A percentile compares a stretch with the other conserved stretches of the same genome.
phyloP scores from a whole-genome alignment of 768 basidiomycete species.

The Calocybe cyanea region DNA sequence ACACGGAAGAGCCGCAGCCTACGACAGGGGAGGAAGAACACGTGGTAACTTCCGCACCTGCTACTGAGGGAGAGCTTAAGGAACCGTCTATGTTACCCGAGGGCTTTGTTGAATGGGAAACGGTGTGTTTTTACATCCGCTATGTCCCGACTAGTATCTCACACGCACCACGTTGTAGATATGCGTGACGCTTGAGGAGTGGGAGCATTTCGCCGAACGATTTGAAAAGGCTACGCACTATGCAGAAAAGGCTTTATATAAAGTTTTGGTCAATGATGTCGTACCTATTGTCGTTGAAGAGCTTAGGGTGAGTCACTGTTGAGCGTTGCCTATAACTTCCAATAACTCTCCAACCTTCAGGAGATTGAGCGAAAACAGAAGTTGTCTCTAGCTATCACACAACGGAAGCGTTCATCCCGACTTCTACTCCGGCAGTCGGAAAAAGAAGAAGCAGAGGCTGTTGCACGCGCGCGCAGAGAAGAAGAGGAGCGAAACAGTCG shows the following conservation, averaged over 20 bases:
- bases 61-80: conserved; percentile 16
- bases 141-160: neutral
- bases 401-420: conserved; percentile 89
- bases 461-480: conserved; percentile 58
- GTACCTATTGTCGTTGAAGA: conserved; percentile 69
- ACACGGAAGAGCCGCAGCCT: neutral
- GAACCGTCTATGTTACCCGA: conserved; percentile 29
- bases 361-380: conserved; percentile 59
- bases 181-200: conserved; percentile 78
- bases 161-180: conserved; percentile 44
- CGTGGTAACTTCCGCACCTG: conserved; percentile 5
- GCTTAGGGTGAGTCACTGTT: conserved; percentile 48
- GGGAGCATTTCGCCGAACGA: conserved; percentile 73
- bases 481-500: conserved; percentile 68
- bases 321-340: conserved; percentile 3
- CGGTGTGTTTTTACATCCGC: conserved; percentile 41
- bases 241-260: conserved; percentile 76
- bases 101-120: conserved; percentile 88
- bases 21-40: conserved; percentile 12
- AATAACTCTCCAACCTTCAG: conserved; percentile 29
- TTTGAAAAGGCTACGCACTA: conserved; percentile 78
- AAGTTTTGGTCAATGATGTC: conserved; percentile 58
- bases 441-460: conserved; percentile 65
- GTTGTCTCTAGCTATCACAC: conserved; percentile 71
- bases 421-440: conserved; percentile 80